phyloP scores from a whole-genome alignment of 2,329 filamentous ascomycete species.

The Phaeophleospora eucalypticola region DNA sequence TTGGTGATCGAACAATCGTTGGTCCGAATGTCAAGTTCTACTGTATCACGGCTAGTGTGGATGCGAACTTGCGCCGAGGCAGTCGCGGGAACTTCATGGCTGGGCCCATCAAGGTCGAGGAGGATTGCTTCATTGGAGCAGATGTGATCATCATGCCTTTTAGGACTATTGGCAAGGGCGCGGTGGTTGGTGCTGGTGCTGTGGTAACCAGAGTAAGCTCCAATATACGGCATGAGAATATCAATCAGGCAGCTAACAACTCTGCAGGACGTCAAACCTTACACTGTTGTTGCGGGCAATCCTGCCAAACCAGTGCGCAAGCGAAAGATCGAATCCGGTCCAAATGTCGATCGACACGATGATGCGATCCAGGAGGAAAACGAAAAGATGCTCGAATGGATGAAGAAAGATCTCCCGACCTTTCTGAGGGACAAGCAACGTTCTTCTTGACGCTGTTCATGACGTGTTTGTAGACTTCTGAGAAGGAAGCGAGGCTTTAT shows the following conservation, averaged over 20 bases:
- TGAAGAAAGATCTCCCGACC: constrained; percentile 1
- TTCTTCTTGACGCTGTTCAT: no score
- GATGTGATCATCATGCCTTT: constrained; percentile 59
- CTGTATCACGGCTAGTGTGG: constrained; percentile 67
- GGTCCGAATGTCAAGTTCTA: constrained; percentile 85
- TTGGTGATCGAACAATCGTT: constrained; percentile 67
- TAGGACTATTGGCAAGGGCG: constrained; percentile 50
- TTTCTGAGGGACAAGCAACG: background rate
- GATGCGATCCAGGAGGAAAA: constrained; percentile 28
- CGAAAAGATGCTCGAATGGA: constrained; percentile 17
- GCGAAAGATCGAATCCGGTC: constrained; percentile 22
- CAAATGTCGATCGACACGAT: constrained; percentile 21
- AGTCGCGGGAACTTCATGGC: constrained; percentile 68
- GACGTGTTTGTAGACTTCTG: no score
- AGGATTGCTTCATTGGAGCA: constrained; percentile 63
- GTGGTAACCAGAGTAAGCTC: constrained; percentile 54
- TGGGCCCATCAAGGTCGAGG: constrained; percentile 69
- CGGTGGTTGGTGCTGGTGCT: constrained; percentile 52
- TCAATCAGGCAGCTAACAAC: no score
- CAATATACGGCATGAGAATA: constrained; percentile 37
- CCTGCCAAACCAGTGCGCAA: constrained; percentile 33
- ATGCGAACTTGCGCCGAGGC: constrained; percentile 66
- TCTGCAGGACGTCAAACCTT: constrained; percentile 43
- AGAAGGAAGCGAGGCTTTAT: background rate
- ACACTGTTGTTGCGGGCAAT: constrained; percentile 46